Evolutionary conservation across 2,329 filamentous ascomycete genomes (phyloP).

Genomic region (Microascus cirrosus): DNA sequence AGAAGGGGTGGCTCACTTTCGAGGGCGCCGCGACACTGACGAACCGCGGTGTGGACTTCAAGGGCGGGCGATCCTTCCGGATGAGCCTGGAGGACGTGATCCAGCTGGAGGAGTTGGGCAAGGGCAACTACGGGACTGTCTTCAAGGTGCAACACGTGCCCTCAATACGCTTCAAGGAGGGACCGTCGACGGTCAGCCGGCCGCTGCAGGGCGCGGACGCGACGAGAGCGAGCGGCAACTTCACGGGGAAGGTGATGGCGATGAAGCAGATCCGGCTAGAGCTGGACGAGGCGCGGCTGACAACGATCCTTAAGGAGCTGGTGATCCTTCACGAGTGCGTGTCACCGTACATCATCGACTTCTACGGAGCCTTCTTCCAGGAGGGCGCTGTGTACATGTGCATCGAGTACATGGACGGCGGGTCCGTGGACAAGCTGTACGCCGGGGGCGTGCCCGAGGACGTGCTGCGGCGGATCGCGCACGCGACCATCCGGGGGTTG

Average conservation of each 20-base stretch:
- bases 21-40: slow-evolving; percentile 87
- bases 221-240: slow-evolving; percentile 19
- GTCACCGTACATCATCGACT: slow-evolving; percentile 95
- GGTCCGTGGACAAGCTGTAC: slow-evolving; percentile 94
- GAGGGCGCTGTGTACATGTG: slow-evolving; percentile 98
- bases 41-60: slow-evolving; percentile 82
- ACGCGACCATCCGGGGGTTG: slow-evolving; percentile 80
- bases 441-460: slow-evolving; percentile 80
- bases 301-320: slow-evolving; percentile 93
- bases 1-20: slow-evolving; percentile 85
- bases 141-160: slow-evolving; percentile 87
- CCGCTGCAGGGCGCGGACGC: slow-evolving; percentile 15
- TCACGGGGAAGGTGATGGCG: slow-evolving; percentile 79
- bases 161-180: slow-evolving; percentile 46
- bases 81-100: slow-evolving; percentile 96
- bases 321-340: slow-evolving; percentile 92
- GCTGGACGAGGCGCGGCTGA: slow-evolving; percentile 92
- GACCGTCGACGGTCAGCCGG: slow-evolving; percentile 39
- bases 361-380: slow-evolving; percentile 98
- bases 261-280: slow-evolving; percentile 99
- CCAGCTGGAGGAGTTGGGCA: slow-evolving; percentile 83
- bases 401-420: slow-evolving; percentile 98
- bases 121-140: slow-evolving; percentile 96
- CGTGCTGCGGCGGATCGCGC: slow-evolving; percentile 80
- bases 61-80: slow-evolving; percentile 76